Evolutionary conservation across 441 rosid species (phyloP).

Genomic region (Jatropha multifida): DNA sequence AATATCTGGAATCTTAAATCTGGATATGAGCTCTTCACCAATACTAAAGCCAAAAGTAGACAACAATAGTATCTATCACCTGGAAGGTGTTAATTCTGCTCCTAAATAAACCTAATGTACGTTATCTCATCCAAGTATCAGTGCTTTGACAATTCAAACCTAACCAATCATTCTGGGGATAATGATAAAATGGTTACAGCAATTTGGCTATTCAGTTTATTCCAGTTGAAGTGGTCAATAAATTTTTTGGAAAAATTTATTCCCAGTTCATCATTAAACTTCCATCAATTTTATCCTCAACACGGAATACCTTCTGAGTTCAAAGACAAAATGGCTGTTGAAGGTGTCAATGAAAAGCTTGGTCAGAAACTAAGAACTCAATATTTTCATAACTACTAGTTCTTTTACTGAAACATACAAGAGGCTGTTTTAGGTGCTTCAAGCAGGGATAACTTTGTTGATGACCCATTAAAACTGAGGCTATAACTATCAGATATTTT

Average conservation of each 20-base stretch:
- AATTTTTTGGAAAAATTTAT: not conserved
- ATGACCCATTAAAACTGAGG: not conserved
- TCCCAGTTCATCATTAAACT: not conserved
- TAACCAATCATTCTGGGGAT: not conserved
- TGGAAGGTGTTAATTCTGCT: not conserved
- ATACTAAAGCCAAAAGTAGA: not conserved
- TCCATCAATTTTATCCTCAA: not conserved
- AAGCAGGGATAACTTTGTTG: not conserved
- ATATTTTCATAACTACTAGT: not conserved
- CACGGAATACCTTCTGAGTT: slow-evolving; percentile 1
- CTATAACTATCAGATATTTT: no score
- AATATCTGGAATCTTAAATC: not conserved
- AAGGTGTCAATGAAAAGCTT: not conserved
- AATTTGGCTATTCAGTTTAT: not conserved
- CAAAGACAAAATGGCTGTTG: not conserved
- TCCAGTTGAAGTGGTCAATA: not conserved
- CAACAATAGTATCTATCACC: not conserved
- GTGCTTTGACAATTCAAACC: not conserved
- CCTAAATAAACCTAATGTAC: not conserved
- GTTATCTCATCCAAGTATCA: not conserved
- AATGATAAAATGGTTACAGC: slow-evolving; percentile 1
- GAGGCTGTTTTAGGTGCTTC: not conserved
- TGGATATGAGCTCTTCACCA: not conserved
- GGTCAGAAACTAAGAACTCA: not conserved
- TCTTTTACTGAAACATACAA: not conserved